Base-by-base conservation (phyloP, 768 basidiomycete genomes). In the Lyophyllum atratum region DNA sequence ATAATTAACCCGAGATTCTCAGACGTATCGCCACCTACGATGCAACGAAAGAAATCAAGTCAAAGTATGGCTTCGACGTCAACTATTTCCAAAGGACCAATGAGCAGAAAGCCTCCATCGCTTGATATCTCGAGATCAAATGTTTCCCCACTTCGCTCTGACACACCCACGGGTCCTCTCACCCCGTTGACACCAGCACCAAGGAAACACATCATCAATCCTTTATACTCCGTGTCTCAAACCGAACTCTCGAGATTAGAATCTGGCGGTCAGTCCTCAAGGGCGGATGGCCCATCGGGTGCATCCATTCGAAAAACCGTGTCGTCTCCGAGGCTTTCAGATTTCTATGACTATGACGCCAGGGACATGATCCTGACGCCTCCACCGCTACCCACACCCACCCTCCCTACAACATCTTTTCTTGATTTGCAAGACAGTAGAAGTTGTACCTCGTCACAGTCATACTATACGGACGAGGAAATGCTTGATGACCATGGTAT, bases 101-200 rank as follows among this genome's bases (percentile, higher is more conserved):
- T 67, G 11, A 67, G 66, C 54, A 69, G 62, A 28, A 55, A 54
- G 33, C 62, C 64, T 53, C 51, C 61, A 48, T 54, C 43, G 12
- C 52, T 59, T 25, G 64, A 61, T 26, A 62, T 63, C 31, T 75
- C 77, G 34, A 70, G 72, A 33, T 70, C 73, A 47, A 81, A 75
- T 58, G 77, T 77, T 43, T 71, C 81, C 37, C 83, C 84, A 21
- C 59, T 74, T 31, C 85, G 89, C 15, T 85, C 82, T 14, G 86
- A 87, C 58, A 90, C 87, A 0, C 90, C 90, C 12, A 68, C 75
- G 14, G 82, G 79, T 10, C 84, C 78, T 21, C 72, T 85, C 59
- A 83, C 79, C 1, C 85, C 88, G 21, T 76, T 92, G 19, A 76
- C 84, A 2, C 90, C 88, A 33, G 84, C 90, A 5, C 89, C 90